A percentile compares a stretch with the other conserved stretches of the same genome.
phyloP scores from a whole-genome alignment of 345 rosid species.

The Arabidopsis arenosa region DNA sequence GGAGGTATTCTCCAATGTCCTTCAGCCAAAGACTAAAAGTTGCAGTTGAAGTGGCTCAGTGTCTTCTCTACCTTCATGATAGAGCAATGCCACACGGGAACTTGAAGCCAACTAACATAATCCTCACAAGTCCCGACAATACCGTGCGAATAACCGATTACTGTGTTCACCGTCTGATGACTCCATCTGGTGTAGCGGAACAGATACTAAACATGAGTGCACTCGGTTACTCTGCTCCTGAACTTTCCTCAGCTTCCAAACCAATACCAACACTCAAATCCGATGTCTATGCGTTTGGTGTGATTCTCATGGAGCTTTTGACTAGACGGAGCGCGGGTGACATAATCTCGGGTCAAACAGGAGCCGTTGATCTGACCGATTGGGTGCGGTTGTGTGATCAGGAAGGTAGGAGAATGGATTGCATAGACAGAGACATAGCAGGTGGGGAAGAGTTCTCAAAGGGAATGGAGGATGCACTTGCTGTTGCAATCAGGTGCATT shows the following conservation, averaged over 20 bases:
- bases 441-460: slow-evolving; percentile 78
- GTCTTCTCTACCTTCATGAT: slow-evolving; percentile 82
- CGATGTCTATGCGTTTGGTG: slow-evolving; percentile 89
- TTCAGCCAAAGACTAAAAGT: slow-evolving; percentile 81
- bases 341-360: slow-evolving; percentile 93
- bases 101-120: slow-evolving; percentile 84
- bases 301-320: slow-evolving; percentile 86
- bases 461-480: slow-evolving; percentile 92
- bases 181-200: slow-evolving; percentile 79
- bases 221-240: slow-evolving; percentile 92
- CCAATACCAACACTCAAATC: slow-evolving; percentile 74
- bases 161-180: slow-evolving; percentile 88
- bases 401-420: slow-evolving; percentile 92
- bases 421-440: slow-evolving; percentile 86
- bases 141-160: slow-evolving; percentile 68
- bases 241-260: slow-evolving; percentile 69
- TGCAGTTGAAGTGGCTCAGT: slow-evolving; percentile 75
- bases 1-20: slow-evolving; percentile 77
- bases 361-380: slow-evolving; percentile 88
- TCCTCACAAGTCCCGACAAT: slow-evolving; percentile 62
- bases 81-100: slow-evolving; percentile 85
- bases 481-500: slow-evolving; percentile 79
- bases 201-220: slow-evolving; percentile 92
- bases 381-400: slow-evolving; percentile 86
- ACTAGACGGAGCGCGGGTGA: slow-evolving; percentile 92